A percentile compares a stretch with the other conserved stretches of the same genome.
phyloP scores from a whole-genome alignment of 345 rosid species.

The Populus davidiana region DNA sequence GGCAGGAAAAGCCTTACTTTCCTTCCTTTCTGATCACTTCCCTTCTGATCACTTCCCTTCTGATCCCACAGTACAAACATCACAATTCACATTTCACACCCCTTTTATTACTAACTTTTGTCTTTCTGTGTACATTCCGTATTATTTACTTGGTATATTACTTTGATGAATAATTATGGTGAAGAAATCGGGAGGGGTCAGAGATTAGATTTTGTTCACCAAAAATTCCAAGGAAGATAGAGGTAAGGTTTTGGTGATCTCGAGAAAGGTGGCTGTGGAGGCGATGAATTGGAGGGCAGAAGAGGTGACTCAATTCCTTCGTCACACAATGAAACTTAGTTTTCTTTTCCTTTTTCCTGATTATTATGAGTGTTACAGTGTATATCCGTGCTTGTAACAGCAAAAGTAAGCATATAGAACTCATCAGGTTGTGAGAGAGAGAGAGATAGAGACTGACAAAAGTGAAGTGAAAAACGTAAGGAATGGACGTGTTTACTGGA shows the following conservation, averaged over 20 bases:
- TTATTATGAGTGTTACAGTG: background rate
- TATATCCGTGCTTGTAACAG: background rate
- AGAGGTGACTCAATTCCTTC: conserved; percentile 19
- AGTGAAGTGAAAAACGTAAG: conserved; percentile 29
- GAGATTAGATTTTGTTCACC: conserved; percentile 21
- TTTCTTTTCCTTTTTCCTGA: background rate
- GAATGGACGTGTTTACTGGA: conserved; percentile 18
- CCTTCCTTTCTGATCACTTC: conserved; percentile 14
- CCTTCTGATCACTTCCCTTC: conserved; percentile 17
- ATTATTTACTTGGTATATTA: background rate
- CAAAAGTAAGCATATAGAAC: conserved; percentile 2
- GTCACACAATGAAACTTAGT: conserved; percentile 5
- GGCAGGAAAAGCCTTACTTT: conserved; percentile 19
- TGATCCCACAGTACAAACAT: conserved; percentile 27
- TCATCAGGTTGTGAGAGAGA: background rate
- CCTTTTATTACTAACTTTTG: background rate
- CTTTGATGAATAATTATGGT: background rate
- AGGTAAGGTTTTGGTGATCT: conserved; percentile 30
- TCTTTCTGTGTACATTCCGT: background rate
- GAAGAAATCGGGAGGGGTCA: conserved; percentile 8
- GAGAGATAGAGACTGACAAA: conserved; percentile 17
- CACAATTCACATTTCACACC: conserved; percentile 1
- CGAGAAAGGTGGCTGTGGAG: conserved; percentile 31
- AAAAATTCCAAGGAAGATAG: conserved; percentile 30
- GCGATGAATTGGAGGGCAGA: conserved; percentile 39